Conservation (phyloP, 73 alveolate genomes). For the Symbiodinium pilosum region DNA sequence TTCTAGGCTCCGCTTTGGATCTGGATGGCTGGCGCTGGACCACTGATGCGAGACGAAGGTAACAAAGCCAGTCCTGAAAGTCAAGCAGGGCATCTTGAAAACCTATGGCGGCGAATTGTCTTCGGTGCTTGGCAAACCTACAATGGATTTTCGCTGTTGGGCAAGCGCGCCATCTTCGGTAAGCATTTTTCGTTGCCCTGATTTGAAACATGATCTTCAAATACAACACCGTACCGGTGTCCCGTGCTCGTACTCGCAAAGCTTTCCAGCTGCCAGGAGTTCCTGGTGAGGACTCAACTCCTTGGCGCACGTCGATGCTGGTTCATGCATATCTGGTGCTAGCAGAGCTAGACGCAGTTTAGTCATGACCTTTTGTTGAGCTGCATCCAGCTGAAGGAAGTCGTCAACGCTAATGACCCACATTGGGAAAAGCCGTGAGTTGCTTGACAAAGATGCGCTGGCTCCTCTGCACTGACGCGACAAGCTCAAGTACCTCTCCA, state of each 20-base stretch:
- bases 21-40: slow-evolving; percentile 6
- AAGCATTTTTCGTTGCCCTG: too few relatives aligned
- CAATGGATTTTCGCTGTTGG: too few relatives aligned
- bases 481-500: neutral
- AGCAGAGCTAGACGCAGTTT: too few relatives aligned
- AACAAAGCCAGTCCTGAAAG: neutral
- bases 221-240: neutral
- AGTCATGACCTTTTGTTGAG: too few relatives aligned
- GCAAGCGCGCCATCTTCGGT: too few relatives aligned
- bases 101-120: too few relatives aligned
- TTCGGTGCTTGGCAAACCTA: too few relatives aligned
- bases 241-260: neutral
- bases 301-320: neutral
- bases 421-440: neutral
- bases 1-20: slow-evolving; percentile 10
- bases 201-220: too few relatives aligned
- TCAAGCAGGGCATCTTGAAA: too few relatives aligned
- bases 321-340: too few relatives aligned
- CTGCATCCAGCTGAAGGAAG: neutral
- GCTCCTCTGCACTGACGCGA: neutral
- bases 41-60: slow-evolving; percentile 43
- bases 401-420: slow-evolving; percentile 7
- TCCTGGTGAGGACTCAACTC: slow-evolving; percentile 20
- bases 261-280: slow-evolving; percentile 20
- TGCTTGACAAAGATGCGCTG: neutral